Conservation (phyloP, 352 stramenopile genomes). For the Achlya hypogyna region DNA sequence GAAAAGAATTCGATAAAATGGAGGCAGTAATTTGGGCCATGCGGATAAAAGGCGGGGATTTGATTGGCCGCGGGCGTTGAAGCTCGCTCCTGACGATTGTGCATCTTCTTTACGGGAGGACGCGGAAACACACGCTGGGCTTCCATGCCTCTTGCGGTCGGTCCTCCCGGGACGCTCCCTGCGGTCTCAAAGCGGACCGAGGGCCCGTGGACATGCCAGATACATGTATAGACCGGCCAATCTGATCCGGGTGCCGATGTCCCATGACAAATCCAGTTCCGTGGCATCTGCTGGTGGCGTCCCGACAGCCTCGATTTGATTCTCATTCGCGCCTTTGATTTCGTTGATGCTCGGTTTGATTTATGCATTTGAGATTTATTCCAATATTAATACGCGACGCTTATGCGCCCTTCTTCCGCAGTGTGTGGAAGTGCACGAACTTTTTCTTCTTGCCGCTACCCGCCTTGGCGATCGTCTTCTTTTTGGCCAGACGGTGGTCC, state of each 20-base stretch:
- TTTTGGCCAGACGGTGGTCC: conserved; percentile 29
- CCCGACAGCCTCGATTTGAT: too few relatives aligned
- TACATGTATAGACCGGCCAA: too few relatives aligned
- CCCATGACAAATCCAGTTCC: too few relatives aligned
- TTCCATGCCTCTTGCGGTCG: neutral
- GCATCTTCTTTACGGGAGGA: conserved; percentile 7
- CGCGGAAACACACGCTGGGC: too few relatives aligned
- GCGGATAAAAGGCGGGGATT: neutral
- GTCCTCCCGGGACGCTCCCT: neutral
- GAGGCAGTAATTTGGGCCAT: neutral
- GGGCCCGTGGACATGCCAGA: too few relatives aligned
- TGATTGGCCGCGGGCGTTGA: neutral
- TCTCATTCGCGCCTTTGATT: too few relatives aligned
- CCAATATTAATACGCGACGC: conserved; percentile 4
- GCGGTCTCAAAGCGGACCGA: too few relatives aligned
- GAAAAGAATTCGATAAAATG: too few relatives aligned
- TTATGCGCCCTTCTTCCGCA: conserved; percentile 84
- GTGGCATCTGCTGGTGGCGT: too few relatives aligned
- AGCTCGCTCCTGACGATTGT: neutral
- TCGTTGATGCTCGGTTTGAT: too few relatives aligned
- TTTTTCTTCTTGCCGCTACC: conserved; percentile 60
- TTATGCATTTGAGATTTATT: neutral
- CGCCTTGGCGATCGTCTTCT: conserved; percentile 37
- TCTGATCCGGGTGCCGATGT: too few relatives aligned
- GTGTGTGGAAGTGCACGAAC: conserved; percentile 78